phyloP scores from a whole-genome alignment of 441 rosid genomes.

The Erodium chrysanthum region DNA sequence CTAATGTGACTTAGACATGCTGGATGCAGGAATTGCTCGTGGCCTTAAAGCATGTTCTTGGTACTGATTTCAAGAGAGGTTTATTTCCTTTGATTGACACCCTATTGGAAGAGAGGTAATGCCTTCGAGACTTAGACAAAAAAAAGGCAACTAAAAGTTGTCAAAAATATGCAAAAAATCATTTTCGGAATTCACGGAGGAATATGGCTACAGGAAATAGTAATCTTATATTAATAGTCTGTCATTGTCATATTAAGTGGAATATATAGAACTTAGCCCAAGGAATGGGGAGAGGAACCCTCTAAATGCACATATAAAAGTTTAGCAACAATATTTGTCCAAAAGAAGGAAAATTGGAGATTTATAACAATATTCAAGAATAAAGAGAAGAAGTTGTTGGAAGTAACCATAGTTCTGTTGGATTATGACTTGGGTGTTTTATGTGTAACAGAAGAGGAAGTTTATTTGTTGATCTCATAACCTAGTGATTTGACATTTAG shows the following conservation, averaged over 20 bases:
- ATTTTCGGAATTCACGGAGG: neutral
- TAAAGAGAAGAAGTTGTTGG: neutral
- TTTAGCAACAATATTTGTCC: neutral
- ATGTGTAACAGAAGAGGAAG: neutral
- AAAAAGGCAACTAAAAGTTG: neutral
- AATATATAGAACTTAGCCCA: neutral
- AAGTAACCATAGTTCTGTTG: neutral
- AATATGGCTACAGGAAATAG: neutral
- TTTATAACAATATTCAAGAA: neutral
- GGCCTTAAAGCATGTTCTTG: conserved; percentile 91
- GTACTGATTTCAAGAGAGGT: conserved; percentile 97
- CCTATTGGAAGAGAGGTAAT: conserved; percentile 84
- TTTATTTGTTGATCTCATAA: neutral
- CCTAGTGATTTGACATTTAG: neutral
- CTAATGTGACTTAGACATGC: conserved; percentile 19
- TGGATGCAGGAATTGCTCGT: conserved; percentile 80
- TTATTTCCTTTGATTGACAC: conserved; percentile 91
- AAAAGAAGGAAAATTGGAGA: neutral
- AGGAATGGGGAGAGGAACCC: neutral
- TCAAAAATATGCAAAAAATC: neutral
- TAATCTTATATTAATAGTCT: neutral
- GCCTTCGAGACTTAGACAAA: neutral
- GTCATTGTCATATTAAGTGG: neutral
- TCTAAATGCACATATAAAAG: neutral
- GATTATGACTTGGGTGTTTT: neutral